Evolutionary conservation across 331 rosid genomes (phyloP).

Genomic region (Acacia pycnantha): DNA sequence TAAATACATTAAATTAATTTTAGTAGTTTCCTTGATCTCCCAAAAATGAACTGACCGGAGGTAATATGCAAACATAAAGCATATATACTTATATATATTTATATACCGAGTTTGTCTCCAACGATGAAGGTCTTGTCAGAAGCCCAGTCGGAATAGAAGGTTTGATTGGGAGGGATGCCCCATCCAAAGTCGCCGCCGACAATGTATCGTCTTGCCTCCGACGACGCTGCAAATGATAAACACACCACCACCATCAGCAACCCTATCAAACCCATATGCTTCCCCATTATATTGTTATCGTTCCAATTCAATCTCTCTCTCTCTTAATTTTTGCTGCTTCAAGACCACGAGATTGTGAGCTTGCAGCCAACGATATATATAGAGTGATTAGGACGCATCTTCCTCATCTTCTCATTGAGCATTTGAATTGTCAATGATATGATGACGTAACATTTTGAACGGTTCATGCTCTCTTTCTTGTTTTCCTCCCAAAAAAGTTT

Average conservation of each 20-base stretch:
- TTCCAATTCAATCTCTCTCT: not conserved
- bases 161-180: conserved; percentile 37
- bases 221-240: conserved; percentile 7
- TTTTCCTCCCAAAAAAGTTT: not conserved
- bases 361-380: not conserved
- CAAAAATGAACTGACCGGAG: too few relatives aligned
- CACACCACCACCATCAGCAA: conserved; percentile 17
- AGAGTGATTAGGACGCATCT: not conserved
- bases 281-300: not conserved
- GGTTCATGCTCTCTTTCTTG: not conserved
- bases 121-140: conserved; percentile 32
- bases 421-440: not conserved
- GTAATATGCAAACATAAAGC: too few relatives aligned
- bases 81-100: not conserved
- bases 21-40: too few relatives aligned
- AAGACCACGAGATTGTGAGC: not conserved
- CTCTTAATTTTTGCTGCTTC: not conserved
- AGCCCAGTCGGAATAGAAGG: conserved; percentile 44
- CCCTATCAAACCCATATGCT: conserved; percentile 17
- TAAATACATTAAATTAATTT: too few relatives aligned
- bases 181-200: conserved; percentile 47
- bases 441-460: not conserved
- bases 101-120: conserved; percentile 38
- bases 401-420: not conserved
- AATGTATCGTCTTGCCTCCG: conserved; percentile 4